Base-by-base conservation (phyloP, 371 early-diverging fungal genomes). In the Haplosporangium sp. region DNA sequence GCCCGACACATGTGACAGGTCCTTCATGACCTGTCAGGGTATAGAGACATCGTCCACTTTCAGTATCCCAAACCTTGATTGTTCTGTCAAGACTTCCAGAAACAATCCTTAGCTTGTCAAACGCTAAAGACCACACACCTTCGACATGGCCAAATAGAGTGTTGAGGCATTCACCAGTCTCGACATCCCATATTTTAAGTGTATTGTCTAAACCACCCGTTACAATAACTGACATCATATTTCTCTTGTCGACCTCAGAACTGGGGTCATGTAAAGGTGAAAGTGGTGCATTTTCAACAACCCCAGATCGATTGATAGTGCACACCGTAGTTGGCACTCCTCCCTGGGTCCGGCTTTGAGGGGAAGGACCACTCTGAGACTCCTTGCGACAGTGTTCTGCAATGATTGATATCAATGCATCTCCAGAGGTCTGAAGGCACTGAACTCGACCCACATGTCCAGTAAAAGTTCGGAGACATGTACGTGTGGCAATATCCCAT, bases 41-140 rank as follows among this genome's bases (percentile, higher is more conserved):
- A 71, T 94, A 91, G 74, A 96, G 85, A 72, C 91, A 89, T 34
- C 91, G 82, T 9, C 96, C 98, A 42, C 91, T 92, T 60, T 95
- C 94, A 11, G 94, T 85, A 78, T 98, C 98, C 99, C 99, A 99
- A 44, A 99, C 88, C 65, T 95, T 94, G n/a, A 99, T 88, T 0
- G 92, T 89, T 15, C 92, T 89, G 71, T 99, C 99, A 70, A 96
- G 92, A 13, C 95, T 92, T 0, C 97, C 98, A 63, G 95, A 94
- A 2, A 97, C 94, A 39, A 98, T 93, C 8, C 97, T 90, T 63
- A 98, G 88, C 52, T 93, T 92, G 82, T 98, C 97, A 76, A 94
- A 94, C 4, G 95, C 95, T 37, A 94, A 66, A 0, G 94, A 89
- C 91, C 97, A 95, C 1, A 99, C 95, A 37, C 97, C 97, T 69